Evolutionary conservation across 768 basidiomycete species (phyloP), one percentile per base, ranked within the genome.

Genomic region (Bullera alba): DNA sequence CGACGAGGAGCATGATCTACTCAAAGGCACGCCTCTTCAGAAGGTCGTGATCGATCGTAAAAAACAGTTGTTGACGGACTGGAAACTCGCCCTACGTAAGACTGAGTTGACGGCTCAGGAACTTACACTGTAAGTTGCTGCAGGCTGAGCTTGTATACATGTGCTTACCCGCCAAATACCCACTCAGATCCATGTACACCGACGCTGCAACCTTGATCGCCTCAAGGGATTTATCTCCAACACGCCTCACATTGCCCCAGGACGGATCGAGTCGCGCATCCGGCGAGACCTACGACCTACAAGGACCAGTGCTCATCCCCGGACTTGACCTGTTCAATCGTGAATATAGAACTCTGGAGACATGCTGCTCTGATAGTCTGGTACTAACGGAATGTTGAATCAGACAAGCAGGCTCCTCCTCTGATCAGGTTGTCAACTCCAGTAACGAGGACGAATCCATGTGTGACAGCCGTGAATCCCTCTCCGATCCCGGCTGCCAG

Each of bases 151-250:
- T 10, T 23, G 42, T 46, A 14, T 10, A 39, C 12, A 34, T 6
- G 34, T 7, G 5, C 16, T n/a, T 17, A 26, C 30, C 48, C 57
- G 39, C 49, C 25, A 28, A 32, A 7, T 19, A 19, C n/a, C n/a
- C n/a, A n/a, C n/a, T 32, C 46, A 91, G 89, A 85, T 79, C 83
- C 22, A 67, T 73, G 22, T 92, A 86, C 68, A 74, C 87, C 2
- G 78, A 79, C 0, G 81, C 85, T 0, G 76, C 83, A 5, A 89
- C 85, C 0, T 83, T 87, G 63, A 75, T 89, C 30, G 87, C 87
- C 1, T 92, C 91, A 0, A 81, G 92, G 45, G 86, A 89, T 0
- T 96, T 95, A 63, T 87, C 91, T 0, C 93, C 91, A 0, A 81
- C 82, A 5, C 74, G 95, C 19, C 77, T 95, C 25, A 81, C 81